These are phyloP conservation scores for Lactarius tabidus DNA, from an alignment of 768 basidiomycete genomes.

Conservation along the genomic window DNA sequence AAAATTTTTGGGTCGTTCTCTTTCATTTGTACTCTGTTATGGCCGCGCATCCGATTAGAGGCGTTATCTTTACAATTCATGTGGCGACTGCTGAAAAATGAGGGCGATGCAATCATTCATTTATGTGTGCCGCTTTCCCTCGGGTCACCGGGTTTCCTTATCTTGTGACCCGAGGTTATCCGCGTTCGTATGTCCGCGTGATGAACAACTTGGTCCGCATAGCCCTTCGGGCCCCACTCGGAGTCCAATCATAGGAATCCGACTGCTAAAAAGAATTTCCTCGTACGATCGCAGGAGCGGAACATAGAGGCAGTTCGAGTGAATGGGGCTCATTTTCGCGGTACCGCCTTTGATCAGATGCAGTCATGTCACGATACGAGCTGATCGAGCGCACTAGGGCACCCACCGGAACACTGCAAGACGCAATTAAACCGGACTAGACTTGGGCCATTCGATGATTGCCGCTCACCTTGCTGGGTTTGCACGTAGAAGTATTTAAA, in stretches of 20 bases:
- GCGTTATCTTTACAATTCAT: neutral
- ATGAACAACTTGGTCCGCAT: neutral
- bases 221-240: neutral
- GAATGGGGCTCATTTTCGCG: neutral
- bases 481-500: neutral
- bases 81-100: neutral
- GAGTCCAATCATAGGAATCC: neutral
- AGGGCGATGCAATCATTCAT: neutral
- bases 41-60: neutral
- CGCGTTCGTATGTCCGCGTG: neutral
- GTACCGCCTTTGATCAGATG: neutral
- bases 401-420: neutral
- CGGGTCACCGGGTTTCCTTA: no score
- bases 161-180: no score
- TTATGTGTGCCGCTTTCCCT: no score
- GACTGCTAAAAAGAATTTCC: neutral
- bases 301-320: neutral
- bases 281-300: neutral
- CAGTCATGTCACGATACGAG: neutral
- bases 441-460: neutral
- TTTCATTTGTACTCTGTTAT: neutral
- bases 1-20: constrained; percentile 1
- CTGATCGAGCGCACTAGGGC: neutral
- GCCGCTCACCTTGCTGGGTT: neutral
- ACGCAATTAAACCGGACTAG: neutral